Evolutionary conservation across 1,139 yeast genomes (phyloP), one percentile per base, ranked within the genome.

Genomic region (Yamadazyma diddensiae): DNA sequence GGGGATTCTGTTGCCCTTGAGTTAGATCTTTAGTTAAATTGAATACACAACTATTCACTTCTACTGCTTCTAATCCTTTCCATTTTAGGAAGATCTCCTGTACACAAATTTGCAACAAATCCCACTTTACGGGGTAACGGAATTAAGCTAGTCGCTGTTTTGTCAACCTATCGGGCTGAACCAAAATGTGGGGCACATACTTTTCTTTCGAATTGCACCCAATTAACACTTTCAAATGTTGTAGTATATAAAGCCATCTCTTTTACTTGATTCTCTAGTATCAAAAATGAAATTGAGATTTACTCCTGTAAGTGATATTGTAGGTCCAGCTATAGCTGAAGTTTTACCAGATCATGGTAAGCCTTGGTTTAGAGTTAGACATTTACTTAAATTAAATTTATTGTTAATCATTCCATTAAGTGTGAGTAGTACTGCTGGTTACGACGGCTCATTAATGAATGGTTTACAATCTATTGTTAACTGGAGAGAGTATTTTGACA

Each of bases 201-300:
- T n/a, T n/a, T n/a, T n/a, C n/a, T n/a, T n/a, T n/a, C n/a, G n/a
- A n/a, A n/a, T n/a, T n/a, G n/a, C n/a, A n/a, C n/a, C n/a, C n/a
- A n/a, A n/a, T n/a, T n/a, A n/a, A n/a, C n/a, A n/a, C n/a, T n/a
- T n/a, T n/a, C n/a, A n/a, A n/a, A 69, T 44, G 56, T 69, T 37
- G 56, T 53, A 34, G 73, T 69, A 20, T 73, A 69, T 38, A 74
- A 73, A 37, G 75, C 73, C 26, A 66, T 65, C 59, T 56, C 64
- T 39, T 47, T 61, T 26, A 67, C 69, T 42, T 62, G 55, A 19
- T 18, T 21, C 13, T 13, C 10, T 21, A 29, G 20, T 18, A 2
- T 6, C 6, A 9, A 18, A 18, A 6, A 39, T 40, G 44, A 36
- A 38, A 15, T 26, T 42, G 9, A 34, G 31, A 20, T 28, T 27